These are phyloP conservation scores for Phytopythium helicoides DNA, from an alignment of 352 stramenopile species.

Conservation along the genomic window DNA sequence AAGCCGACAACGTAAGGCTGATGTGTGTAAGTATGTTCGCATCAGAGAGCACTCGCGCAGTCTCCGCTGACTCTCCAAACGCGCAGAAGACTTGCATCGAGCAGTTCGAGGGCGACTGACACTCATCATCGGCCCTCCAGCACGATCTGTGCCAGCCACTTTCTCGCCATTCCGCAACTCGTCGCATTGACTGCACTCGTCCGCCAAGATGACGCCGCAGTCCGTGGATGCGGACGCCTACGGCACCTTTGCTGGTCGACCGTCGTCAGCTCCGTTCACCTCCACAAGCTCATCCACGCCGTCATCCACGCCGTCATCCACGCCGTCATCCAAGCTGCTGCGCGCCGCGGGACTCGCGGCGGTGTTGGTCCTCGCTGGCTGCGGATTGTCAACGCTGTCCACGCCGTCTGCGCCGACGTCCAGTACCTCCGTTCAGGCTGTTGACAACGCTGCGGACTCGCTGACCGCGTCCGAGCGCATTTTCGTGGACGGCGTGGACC, in stretches of 20 bases:
- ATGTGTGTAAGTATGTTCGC: constrained; percentile 3
- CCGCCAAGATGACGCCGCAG: neutral
- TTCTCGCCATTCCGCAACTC: constrained; percentile 1
- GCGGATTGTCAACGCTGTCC: neutral
- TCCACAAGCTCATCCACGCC: neutral
- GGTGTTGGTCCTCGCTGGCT: neutral
- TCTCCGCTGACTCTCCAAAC: neutral
- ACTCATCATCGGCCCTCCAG: neutral
- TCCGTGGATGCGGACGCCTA: constrained; percentile 6
- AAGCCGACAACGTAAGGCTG: neutral
- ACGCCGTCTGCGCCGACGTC: neutral
- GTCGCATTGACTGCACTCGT: no score
- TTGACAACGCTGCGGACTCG: no score
- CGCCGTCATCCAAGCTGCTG: no score
- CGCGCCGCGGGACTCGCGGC: neutral
- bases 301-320: neutral
- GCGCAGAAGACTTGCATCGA: neutral
- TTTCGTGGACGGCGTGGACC: constrained; percentile 21
- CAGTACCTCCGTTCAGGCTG: neutral
- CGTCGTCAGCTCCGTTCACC: neutral
- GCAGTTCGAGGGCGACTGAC: neutral
- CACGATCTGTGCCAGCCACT: neutral
- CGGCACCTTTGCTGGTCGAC: constrained; percentile 5
- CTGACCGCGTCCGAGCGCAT: constrained; percentile 9
- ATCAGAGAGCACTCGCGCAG: no score